Evolutionary conservation across 1,284 basidiomycete species (phyloP).

Genomic region (Moesziomyces sp.): DNA sequence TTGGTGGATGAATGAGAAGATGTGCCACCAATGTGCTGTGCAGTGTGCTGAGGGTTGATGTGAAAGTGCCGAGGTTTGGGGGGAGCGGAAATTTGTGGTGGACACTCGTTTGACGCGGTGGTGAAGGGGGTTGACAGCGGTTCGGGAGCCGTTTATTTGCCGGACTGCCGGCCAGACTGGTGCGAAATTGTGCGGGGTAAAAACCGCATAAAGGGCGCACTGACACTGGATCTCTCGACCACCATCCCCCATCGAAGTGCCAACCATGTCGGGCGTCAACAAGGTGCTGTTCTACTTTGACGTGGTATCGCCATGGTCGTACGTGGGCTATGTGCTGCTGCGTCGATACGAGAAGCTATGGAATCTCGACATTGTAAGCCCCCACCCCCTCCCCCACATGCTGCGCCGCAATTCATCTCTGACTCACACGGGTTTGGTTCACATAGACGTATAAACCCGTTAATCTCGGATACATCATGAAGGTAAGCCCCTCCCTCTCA

Average conservation of each 20-base stretch:
- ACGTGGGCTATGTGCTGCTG: conserved; percentile 56
- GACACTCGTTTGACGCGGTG: background rate
- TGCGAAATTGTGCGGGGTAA: conserved; percentile 16
- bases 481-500: conserved; percentile 14
- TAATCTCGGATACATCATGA: conserved; percentile 64
- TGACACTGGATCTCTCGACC: background rate
- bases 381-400: background rate
- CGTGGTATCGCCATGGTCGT: conserved; percentile 64
- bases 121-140: background rate
- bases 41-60: background rate
- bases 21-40: too few species aligned
- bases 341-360: conserved; percentile 53
- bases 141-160: background rate
- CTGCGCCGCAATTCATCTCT: background rate
- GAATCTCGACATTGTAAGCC: conserved; percentile 49
- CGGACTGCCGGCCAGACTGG: background rate
- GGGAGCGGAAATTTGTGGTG: conserved; percentile 4
- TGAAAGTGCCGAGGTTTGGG: background rate
- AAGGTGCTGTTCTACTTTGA: conserved; percentile 60
- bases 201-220: background rate
- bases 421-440: background rate
- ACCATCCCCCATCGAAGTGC: background rate
- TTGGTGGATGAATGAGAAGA: background rate
- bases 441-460: conserved; percentile 44
- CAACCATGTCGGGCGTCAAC: conserved; percentile 30